These are phyloP conservation scores for Cyberlindnera mycetangii DNA, from an alignment of 805 yeast genomes.

Conservation along the genomic window DNA sequence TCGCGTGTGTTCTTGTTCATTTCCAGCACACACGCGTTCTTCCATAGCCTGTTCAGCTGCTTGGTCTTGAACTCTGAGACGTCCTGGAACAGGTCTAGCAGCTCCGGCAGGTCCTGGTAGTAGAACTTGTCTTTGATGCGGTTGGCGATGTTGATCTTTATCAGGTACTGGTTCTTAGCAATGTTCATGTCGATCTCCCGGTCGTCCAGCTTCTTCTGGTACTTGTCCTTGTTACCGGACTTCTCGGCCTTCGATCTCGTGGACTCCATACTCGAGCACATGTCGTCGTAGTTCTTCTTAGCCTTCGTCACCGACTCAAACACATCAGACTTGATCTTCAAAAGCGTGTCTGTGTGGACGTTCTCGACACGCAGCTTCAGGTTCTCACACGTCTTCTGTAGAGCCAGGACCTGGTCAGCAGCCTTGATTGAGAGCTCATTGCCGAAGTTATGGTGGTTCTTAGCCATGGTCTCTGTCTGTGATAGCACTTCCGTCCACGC, in stretches of 20 bases:
- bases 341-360: conserved; percentile 54
- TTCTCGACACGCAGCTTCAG: conserved; percentile 53
- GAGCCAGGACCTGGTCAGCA: conserved; percentile 54
- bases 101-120: conserved; percentile 90
- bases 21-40: conserved; percentile 59
- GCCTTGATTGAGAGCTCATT: conserved; percentile 58
- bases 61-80: conserved; percentile 76
- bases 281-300: conserved; percentile 75
- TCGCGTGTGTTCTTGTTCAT: conserved; percentile 45
- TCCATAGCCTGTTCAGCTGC: conserved; percentile 66
- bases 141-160: conserved; percentile 81
- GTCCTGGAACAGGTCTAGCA: conserved; percentile 80
- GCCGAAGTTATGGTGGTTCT: conserved; percentile 58
- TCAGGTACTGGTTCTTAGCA: conserved; percentile 79
- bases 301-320: conserved; percentile 32
- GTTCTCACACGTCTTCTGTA: conserved; percentile 51
- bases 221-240: conserved; percentile 47
- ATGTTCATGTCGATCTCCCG: conserved; percentile 79
- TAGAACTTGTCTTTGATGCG: conserved; percentile 88
- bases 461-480: conserved; percentile 78
- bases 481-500: conserved; percentile 87
- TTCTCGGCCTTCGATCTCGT: conserved; percentile 74
- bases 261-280: conserved; percentile 77
- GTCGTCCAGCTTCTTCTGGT: conserved; percentile 48
- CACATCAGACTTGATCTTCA: conserved; percentile 36